Evolutionary conservation across 2,329 filamentous ascomycete genomes (phyloP).

Genomic region (Aspergillus tubingensis): DNA sequence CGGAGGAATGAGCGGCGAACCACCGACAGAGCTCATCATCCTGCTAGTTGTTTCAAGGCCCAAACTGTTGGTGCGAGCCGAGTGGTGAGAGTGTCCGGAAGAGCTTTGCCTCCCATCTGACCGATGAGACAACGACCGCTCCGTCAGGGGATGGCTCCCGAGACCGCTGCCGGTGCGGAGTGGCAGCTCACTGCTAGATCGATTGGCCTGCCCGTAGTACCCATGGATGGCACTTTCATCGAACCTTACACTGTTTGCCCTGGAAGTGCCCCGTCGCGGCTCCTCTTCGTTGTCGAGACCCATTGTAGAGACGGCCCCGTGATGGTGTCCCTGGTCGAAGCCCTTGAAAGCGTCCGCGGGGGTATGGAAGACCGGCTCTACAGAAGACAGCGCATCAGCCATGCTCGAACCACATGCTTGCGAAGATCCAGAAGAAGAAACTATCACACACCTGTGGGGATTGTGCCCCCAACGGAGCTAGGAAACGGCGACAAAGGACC

Average conservation of each 20-base stretch:
- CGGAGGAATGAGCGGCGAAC: conserved; percentile 74
- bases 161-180: conserved; percentile 77
- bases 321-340: conserved; percentile 80
- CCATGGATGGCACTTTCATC: conserved; percentile 93
- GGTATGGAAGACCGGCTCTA: conserved; percentile 77
- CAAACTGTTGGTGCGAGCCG: conserved; percentile 81
- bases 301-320: conserved; percentile 75
- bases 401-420: neutral
- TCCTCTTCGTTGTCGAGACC: conserved; percentile 86
- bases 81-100: conserved; percentile 76
- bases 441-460: conserved; percentile 72
- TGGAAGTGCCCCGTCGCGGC: conserved; percentile 80
- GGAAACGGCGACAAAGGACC: conserved; percentile 82
- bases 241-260: conserved; percentile 96
- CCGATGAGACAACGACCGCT: conserved; percentile 89
- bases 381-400: conserved; percentile 1
- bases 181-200: conserved; percentile 81
- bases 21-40: conserved; percentile 63
- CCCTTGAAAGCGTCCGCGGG: conserved; percentile 84
- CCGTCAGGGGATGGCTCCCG: conserved; percentile 77
- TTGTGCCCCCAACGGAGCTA: conserved; percentile 76
- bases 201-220: conserved; percentile 80
- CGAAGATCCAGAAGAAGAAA: conserved; percentile 3
- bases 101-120: conserved; percentile 95
- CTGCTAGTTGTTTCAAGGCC: conserved; percentile 73